Evolutionary conservation across 1,284 basidiomycete genomes (phyloP).

Genomic region (Cryptococcus amylolentus): DNA sequence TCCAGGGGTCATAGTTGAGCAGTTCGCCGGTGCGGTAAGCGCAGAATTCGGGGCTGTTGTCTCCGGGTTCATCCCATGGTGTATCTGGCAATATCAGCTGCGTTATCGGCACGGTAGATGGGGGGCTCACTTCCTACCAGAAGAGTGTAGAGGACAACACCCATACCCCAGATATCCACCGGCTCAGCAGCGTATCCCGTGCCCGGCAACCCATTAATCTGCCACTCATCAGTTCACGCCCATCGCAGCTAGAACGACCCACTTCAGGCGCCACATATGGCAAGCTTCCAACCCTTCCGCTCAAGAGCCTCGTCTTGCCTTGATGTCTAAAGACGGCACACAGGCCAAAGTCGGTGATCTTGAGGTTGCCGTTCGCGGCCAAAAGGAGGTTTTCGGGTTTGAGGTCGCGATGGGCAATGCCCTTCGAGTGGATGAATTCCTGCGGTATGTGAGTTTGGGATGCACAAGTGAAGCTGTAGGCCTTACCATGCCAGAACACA

Average conservation of each 20-base stretch:
- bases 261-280: constrained; percentile 96
- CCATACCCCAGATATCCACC: constrained; percentile 92
- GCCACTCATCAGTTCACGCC: neutral
- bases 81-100: constrained; percentile 61
- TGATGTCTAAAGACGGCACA: constrained; percentile 89
- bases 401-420: constrained; percentile 91
- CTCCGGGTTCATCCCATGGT: constrained; percentile 94
- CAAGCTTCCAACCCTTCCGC: constrained; percentile 84
- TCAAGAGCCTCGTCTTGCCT: constrained; percentile 71
- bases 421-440: constrained; percentile 80
- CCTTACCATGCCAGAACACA: constrained; percentile 66
- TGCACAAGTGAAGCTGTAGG: neutral
- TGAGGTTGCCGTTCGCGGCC: constrained; percentile 69
- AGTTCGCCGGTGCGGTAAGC: constrained; percentile 74
- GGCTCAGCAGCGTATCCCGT: constrained; percentile 80
- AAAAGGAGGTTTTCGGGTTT: constrained; percentile 94
- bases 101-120: too few species aligned
- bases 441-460: constrained; percentile 37
- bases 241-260: constrained; percentile 16
- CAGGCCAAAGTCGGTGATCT: constrained; percentile 93
- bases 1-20: constrained; percentile 78
- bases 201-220: constrained; percentile 34
- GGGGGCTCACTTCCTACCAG: constrained; percentile 76
- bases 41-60: constrained; percentile 70
- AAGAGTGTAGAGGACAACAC: constrained; percentile 92